These are phyloP conservation scores for Pythium sp. DNA, from an alignment of 352 stramenopile genomes.

Conservation along the genomic window DNA sequence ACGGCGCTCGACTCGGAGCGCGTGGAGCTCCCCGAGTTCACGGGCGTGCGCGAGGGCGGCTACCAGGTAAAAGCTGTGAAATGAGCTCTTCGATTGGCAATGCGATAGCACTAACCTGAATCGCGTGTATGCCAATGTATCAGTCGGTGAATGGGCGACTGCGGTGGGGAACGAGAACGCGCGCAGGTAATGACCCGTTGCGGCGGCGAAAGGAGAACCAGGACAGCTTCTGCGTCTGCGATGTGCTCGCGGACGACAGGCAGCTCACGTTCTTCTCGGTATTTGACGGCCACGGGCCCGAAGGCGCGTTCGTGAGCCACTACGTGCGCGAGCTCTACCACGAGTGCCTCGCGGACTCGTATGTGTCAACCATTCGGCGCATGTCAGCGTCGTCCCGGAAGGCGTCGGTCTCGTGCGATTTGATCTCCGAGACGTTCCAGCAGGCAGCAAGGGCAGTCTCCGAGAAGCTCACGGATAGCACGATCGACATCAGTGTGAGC, in stretches of 20 bases:
- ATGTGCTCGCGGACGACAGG: conserved; percentile 42
- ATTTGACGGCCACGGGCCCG: conserved; percentile 72
- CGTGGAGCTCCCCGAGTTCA: conserved; percentile 65
- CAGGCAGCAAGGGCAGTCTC: conserved; percentile 36
- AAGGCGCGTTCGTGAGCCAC: conserved; percentile 76
- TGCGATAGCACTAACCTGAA: background rate
- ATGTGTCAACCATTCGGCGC: conserved; percentile 10
- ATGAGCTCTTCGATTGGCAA: background rate
- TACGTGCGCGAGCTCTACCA: conserved; percentile 71
- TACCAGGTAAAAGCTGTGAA: conserved; percentile 28
- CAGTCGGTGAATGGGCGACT: conserved; percentile 41
- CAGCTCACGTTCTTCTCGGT: conserved; percentile 65
- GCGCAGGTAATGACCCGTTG: conserved; percentile 70
- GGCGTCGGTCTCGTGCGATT: conserved; percentile 32
- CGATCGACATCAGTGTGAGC: conserved; percentile 75
- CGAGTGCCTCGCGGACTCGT: conserved; percentile 41
- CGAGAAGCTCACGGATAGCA: conserved; percentile 37
- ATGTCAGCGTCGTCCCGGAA: background rate
- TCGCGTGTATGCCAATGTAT: background rate
- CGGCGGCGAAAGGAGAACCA: conserved; percentile 85
- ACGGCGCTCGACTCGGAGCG: conserved; percentile 54
- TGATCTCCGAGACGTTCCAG: conserved; percentile 54
- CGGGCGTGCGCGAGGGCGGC: conserved; percentile 42
- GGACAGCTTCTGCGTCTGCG: conserved; percentile 65
- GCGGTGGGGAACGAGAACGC: conserved; percentile 49